Evolutionary conservation across 305 asterid genomes (phyloP), one percentile per base, ranked within the genome.

Genomic region (Fraxinus floribunda): DNA sequence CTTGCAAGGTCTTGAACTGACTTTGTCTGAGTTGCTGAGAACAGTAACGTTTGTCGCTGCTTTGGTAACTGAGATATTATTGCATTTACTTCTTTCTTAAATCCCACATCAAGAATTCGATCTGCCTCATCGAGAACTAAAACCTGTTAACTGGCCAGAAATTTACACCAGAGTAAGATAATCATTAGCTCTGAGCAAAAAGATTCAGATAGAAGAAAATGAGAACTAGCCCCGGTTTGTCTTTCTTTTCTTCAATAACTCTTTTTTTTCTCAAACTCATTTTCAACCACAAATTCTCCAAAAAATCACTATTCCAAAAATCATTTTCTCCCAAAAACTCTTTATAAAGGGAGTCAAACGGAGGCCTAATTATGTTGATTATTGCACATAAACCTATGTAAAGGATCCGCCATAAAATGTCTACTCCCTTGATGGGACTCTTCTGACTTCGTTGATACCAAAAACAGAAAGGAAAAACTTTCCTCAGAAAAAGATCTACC

Each of bases 1-100:
- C 98, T 92, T 46, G 98, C 98, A 83, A 97, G 98, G 89, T 93
- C 96, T 89, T 95, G 94, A 80, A 95, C 94, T 39, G 97, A 93
- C 89, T 97, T 97, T 52, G 97, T 95, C 81, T 97, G 99, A n/a
- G 98, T 95, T 82, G 99, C 99, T 16, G 99, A 97, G 87, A 93
- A 97, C 36, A 97, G 88, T 0, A 97, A 86, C 29, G 99, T 97
- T 79, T 95, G 99, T 78, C 98, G 85, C 15, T 79, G 81, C 86
- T 93, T 97, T 77, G 99, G 99, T 84, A 97, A 86, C 83, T 97
- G 99, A 52, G 99, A 97, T 80, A 97, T 88, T 57, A 97, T 93
- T 36, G 98, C 98, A 90, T 97, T 92, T 77, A 97, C 11, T 1
- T 86, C 97, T 81, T 84, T 92, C 91, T 92, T 97, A 84, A 97